Percentiles rank a stretch among this genome's conserved stretches.
These are phyloP conservation scores for Diaporthe citrichinensis DNA, from an alignment of 2,329 filamentous ascomycete species.

Conservation along the genomic window DNA sequence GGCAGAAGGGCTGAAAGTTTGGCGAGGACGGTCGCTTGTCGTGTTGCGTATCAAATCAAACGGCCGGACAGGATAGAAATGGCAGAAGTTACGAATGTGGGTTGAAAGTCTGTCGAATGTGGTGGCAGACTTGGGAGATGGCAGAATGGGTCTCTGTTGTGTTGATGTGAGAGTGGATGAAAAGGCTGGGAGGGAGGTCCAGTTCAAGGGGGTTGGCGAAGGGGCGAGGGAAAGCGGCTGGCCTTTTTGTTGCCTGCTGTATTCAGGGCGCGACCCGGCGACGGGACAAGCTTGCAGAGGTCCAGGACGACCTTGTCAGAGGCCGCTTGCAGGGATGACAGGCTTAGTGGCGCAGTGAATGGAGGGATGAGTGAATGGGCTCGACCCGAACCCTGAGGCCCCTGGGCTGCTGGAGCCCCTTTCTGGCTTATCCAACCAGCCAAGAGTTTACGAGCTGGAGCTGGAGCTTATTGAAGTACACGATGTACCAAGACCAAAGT, in stretches of 20 bases:
- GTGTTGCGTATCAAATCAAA: slow-evolving; percentile 7
- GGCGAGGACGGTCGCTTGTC: neutral
- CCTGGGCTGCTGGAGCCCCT: neutral
- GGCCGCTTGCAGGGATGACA: slow-evolving; percentile 34
- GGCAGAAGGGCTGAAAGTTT: slow-evolving; percentile 14
- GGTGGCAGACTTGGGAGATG: slow-evolving; percentile 21
- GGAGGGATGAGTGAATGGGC: neutral
- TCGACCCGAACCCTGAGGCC: neutral
- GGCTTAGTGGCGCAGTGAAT: neutral
- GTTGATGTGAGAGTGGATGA: slow-evolving; percentile 25
- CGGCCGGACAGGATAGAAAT: slow-evolving; percentile 18
- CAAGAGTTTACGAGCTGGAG: neutral
- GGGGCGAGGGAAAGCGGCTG: slow-evolving; percentile 26
- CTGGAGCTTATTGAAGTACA: neutral
- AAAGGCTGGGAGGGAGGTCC: slow-evolving; percentile 27
- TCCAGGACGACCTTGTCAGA: slow-evolving; percentile 23
- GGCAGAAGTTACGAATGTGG: slow-evolving; percentile 8
- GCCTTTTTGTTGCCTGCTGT: slow-evolving; percentile 33
- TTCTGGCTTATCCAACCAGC: neutral
- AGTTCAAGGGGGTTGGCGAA: neutral
- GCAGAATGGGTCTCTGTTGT: slow-evolving; percentile 28
- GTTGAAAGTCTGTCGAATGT: slow-evolving; percentile 23
- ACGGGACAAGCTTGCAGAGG: neutral
- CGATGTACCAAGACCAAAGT: neutral
- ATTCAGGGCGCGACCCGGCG: slow-evolving; percentile 25